Evolutionary conservation across 2,329 filamentous ascomycete genomes (phyloP), one percentile per base, ranked within the genome.

Genomic region (Claviceps quebecensis): DNA sequence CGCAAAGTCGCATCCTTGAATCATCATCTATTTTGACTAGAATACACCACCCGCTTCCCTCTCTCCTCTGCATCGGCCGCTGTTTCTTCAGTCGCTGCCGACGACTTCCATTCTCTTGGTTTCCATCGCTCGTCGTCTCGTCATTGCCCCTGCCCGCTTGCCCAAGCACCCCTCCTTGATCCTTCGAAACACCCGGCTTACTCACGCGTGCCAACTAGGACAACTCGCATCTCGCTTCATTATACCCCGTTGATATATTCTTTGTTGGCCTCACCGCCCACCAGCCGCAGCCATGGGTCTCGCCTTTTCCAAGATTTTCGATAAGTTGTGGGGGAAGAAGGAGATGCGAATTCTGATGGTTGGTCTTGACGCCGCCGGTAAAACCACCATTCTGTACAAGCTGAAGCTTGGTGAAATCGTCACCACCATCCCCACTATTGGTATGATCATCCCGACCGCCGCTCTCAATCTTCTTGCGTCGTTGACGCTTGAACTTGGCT

Each of bases 301-400:
- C 73, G 83, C 86, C 69, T 88, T 97, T 76, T 97, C 90, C 66
- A 95, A 93, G 81, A 72, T 97, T 69, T 93, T 97, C 72, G 87
- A 95, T 70, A 83, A 85, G 77, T 81, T 97, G 72, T 95, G 88
- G 85, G 89, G 91, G 68, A 95, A 95, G 86, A 97, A 96, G 84
- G 93, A 98, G 83, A 98, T 98, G 93, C 84, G 93, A 80, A 96
- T 98, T 77, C 74, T 98, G 74, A 98, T 98, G 93, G 90, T 98
- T 65, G 93, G 93, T 81, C 84, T 98, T 66, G 93, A 98, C 73
- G 93, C 93, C 66, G 93, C 93, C 72, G 93, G 93, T 86, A 98
- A 98, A 83, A 98, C 93, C 67, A 98, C 93, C 64, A 98, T 98
- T 69, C 84, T 98, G 63, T 98, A 98, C 80, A 98, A 98, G 82